Percentiles rank a stretch among this genome's conserved stretches.
These are phyloP conservation scores for Cyathus striatus DNA, from an alignment of 768 basidiomycete species.

Conservation along the genomic window DNA sequence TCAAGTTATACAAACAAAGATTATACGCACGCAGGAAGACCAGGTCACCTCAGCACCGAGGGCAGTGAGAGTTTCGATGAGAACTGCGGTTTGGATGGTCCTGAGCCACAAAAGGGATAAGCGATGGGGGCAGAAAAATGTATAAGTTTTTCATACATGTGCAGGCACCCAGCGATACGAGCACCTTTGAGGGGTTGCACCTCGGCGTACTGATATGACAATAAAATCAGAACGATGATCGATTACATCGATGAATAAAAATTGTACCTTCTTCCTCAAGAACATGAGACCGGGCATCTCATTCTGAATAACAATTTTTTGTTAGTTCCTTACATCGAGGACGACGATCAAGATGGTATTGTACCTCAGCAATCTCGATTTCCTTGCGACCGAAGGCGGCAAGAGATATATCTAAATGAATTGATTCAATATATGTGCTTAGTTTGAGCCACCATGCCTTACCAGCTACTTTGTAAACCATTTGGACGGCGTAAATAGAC, in stretches of 20 bases:
- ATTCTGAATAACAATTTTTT: constrained; percentile 41
- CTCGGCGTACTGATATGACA: constrained; percentile 56
- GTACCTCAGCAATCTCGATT: constrained; percentile 98
- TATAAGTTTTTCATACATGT: constrained; percentile 62
- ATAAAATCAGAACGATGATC: constrained; percentile 13
- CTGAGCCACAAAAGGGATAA: too few relatives aligned
- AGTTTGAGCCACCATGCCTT: constrained; percentile 10
- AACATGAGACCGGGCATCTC: constrained; percentile 97
- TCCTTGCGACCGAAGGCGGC: constrained; percentile 99
- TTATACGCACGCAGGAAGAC: constrained; percentile 85
- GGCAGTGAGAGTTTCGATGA: constrained; percentile 95
- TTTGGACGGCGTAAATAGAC: constrained; percentile 29
- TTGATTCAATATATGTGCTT: constrained; percentile 4
- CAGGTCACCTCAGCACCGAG: constrained; percentile 97
- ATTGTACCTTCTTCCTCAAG: constrained; percentile 74
- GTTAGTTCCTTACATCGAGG: not conserved
- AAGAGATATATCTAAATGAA: constrained; percentile 76
- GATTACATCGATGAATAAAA: constrained; percentile 5
- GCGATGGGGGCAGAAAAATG: too few relatives aligned
- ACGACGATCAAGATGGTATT: constrained; percentile 3
- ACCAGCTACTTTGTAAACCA: constrained; percentile 94
- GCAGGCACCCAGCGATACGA: constrained; percentile 95
- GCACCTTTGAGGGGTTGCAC: constrained; percentile 89
- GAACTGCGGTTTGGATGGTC: constrained; percentile 98
- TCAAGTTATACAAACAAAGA: constrained; percentile 1